Evolutionary conservation across 2,329 filamentous ascomycete genomes (phyloP).

Genomic region (Leptographium wingfieldii): DNA sequence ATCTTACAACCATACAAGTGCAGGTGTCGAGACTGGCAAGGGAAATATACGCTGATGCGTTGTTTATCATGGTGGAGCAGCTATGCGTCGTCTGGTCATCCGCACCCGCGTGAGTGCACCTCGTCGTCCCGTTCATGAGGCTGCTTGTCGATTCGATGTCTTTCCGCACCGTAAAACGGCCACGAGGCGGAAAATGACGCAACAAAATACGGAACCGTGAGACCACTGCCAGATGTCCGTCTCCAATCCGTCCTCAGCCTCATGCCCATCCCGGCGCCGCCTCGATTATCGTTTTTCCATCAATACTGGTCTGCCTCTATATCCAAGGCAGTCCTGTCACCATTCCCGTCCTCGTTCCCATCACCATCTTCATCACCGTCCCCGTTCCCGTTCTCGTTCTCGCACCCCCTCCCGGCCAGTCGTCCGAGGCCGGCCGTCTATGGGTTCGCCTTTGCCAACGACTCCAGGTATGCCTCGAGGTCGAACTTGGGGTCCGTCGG

Average conservation of each 20-base stretch:
- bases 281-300: slow-evolving; percentile 4
- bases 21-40: slow-evolving; percentile 19
- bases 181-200: not conserved
- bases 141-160: not conserved
- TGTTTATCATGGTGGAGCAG: not conserved
- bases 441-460: slow-evolving; percentile 41
- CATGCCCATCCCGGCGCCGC: not conserved
- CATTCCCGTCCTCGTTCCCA: no score
- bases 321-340: not conserved
- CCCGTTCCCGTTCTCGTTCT: not conserved
- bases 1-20: slow-evolving; percentile 36
- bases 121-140: not conserved
- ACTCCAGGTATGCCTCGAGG: slow-evolving; percentile 69
- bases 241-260: not conserved
- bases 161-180: not conserved
- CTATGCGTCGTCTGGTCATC: not conserved
- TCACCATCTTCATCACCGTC: no score
- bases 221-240: not conserved
- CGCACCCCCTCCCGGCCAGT: not conserved
- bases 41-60: slow-evolving; percentile 31
- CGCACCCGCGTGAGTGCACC: not conserved
- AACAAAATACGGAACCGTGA: not conserved
- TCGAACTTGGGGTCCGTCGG: slow-evolving; percentile 84
- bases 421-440: slow-evolving; percentile 18
- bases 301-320: not conserved